phyloP scores from a whole-genome alignment of 2,329 filamentous ascomycete genomes.

The Sporothrix variecibatus region DNA sequence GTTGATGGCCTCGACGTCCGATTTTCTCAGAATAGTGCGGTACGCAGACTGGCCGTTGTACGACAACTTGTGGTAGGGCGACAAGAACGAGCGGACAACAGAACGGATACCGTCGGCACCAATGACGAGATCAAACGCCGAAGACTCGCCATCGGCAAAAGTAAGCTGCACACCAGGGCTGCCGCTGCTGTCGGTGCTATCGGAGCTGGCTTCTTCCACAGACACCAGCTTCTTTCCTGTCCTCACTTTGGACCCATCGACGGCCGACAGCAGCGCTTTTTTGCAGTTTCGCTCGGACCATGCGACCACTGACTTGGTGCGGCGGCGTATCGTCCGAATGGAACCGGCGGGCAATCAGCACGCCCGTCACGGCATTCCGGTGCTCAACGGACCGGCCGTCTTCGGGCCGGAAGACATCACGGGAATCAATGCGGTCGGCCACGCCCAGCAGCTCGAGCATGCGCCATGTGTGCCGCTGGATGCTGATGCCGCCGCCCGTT shows the following conservation, averaged over 20 bases:
- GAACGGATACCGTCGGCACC: conserved; percentile 57
- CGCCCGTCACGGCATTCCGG: conserved; percentile 40
- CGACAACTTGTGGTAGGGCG: conserved; percentile 46
- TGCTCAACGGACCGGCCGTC: conserved; percentile 35
- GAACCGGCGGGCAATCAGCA: conserved; percentile 33
- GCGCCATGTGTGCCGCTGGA: conserved; percentile 42
- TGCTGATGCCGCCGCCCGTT: conserved; percentile 42
- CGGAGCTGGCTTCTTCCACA: conserved; percentile 35
- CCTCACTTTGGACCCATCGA: conserved; percentile 47
- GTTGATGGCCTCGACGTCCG: conserved; percentile 35
- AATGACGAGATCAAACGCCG: conserved; percentile 49
- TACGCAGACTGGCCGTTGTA: conserved; percentile 46
- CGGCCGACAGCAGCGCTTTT: conserved; percentile 49
- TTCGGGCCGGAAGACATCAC: conserved; percentile 37
- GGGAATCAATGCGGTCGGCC: conserved; percentile 37
- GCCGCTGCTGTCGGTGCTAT: no score
- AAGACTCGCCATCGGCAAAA: conserved; percentile 48
- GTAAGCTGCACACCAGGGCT: conserved; percentile 43
- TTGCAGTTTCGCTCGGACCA: conserved; percentile 47
- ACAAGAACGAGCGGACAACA: conserved; percentile 37
- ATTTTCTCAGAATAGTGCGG: conserved; percentile 37
- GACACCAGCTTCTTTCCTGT: conserved; percentile 47
- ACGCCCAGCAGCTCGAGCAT: conserved; percentile 40
- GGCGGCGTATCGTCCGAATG: conserved; percentile 34
- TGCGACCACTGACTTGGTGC: conserved; percentile 36